Percentiles rank a stretch among this genome's conserved stretches.
Conservation (phyloP, 1,284 basidiomycete species). For the Mycena sp. region DNA sequence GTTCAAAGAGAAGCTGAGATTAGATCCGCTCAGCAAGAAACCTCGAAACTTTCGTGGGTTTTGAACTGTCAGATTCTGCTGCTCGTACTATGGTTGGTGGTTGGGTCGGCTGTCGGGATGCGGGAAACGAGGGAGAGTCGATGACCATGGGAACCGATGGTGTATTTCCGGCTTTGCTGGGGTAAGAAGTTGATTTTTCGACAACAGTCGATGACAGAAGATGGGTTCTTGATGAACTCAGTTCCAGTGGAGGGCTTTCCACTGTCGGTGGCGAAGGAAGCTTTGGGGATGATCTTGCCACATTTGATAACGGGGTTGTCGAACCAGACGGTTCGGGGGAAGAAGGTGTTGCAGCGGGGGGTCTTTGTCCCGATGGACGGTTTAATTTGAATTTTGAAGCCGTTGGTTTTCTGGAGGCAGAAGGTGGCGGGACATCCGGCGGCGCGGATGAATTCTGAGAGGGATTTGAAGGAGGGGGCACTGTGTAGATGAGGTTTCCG, state of each 20-base stretch:
- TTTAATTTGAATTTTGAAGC: constrained; percentile 52
- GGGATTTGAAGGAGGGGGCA: constrained; percentile 12
- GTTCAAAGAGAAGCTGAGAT: neutral
- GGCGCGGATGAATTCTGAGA: neutral
- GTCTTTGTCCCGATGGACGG: constrained; percentile 29
- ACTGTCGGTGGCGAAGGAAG: neutral
- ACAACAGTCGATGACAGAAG: constrained; percentile 26
- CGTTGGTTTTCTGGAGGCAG: constrained; percentile 17
- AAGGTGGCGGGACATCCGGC: neutral
- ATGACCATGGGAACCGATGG: constrained; percentile 39
- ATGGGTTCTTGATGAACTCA: neutral
- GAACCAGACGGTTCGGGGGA: constrained; percentile 39
- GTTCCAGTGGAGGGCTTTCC: neutral
- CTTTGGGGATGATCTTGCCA: constrained; percentile 23
- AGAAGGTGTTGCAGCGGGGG: constrained; percentile 15
- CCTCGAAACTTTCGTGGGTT: constrained; percentile 51
- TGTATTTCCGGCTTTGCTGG: neutral
- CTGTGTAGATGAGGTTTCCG: constrained; percentile 35
- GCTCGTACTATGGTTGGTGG: constrained; percentile 51
- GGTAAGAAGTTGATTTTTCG: neutral
- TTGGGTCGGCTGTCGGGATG: constrained; percentile 41
- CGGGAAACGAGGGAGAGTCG: constrained; percentile 49
- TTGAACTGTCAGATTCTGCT: constrained; percentile 13
- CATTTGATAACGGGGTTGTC: constrained; percentile 26
- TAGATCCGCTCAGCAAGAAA: constrained; percentile 54